Evolutionary conservation across 495 filamentous ascomycete species (phyloP).

Genomic region (Beverwykella pulmonaria): DNA sequence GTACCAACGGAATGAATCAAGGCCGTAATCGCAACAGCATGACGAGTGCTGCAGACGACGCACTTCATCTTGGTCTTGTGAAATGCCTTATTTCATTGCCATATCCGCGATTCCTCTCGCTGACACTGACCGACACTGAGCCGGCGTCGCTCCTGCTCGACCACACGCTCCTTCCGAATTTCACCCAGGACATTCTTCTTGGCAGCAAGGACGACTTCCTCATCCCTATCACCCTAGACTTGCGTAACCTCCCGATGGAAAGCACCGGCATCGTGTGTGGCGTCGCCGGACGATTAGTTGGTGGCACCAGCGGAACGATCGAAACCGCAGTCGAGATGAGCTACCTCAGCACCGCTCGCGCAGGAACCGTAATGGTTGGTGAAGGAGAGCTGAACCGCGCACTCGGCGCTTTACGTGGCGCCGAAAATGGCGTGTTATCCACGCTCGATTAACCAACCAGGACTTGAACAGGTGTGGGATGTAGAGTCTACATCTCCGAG

Average conservation of each 20-base stretch:
- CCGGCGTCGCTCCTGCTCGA: constrained; percentile 83
- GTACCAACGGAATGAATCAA: constrained; percentile 20
- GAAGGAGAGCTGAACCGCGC: constrained; percentile 71
- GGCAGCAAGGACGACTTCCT: constrained; percentile 79
- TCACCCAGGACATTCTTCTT: constrained; percentile 63
- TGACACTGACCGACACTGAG: constrained; percentile 84
- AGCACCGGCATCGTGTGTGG: constrained; percentile 94
- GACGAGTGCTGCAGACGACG: constrained; percentile 49
- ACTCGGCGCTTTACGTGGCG: constrained; percentile 63
- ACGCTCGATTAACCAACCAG: constrained; percentile 29
- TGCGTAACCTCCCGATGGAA: constrained; percentile 79
- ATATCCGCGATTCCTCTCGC: constrained; percentile 68
- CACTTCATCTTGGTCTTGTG: constrained; percentile 67
- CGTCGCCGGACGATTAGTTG: constrained; percentile 77
- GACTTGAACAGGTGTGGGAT: not conserved
- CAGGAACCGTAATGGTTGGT: constrained; percentile 85
- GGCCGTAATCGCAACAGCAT: constrained; percentile 39
- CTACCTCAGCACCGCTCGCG: constrained; percentile 85
- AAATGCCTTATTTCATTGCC: constrained; percentile 72
- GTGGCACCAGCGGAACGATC: constrained; percentile 46
- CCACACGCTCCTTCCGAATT: constrained; percentile 64
- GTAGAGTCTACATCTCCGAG: not conserved
- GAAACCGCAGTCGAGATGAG: constrained; percentile 74
- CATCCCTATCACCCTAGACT: constrained; percentile 86
- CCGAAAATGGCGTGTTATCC: constrained; percentile 35